Evolutionary conservation across 305 asterid species (phyloP).

Genomic region (Stenogyne calaminthoides): DNA sequence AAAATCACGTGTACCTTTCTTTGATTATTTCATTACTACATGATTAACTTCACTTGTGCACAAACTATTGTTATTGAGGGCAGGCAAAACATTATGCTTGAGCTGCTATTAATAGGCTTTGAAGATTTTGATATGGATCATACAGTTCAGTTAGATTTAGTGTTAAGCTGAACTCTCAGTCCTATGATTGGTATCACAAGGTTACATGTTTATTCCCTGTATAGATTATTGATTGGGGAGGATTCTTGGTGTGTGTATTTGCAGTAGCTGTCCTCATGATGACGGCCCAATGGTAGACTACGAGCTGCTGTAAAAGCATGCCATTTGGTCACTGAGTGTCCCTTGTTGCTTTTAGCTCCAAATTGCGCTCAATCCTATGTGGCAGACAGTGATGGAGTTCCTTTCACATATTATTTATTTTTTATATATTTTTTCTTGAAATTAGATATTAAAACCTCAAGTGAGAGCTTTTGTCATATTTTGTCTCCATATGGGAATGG

Average conservation of each 20-base stretch:
- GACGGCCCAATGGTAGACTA: neutral
- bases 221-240: neutral
- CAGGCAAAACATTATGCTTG: neutral
- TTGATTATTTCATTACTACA: neutral
- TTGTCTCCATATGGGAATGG: constrained; percentile 9
- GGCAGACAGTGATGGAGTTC: neutral
- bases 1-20: too few species aligned
- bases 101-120: neutral
- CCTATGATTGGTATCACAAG: neutral
- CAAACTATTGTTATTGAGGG: neutral
- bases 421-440: neutral
- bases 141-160: neutral
- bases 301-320: neutral
- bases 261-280: neutral
- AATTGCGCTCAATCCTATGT: neutral
- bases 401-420: neutral
- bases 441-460: neutral
- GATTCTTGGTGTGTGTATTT: neutral
- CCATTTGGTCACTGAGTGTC: neutral
- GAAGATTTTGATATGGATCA: neutral
- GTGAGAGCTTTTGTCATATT: neutral
- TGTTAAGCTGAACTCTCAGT: neutral
- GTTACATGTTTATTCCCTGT: neutral
- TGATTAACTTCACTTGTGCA: neutral
- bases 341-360: neutral